phyloP scores from a whole-genome alignment of 148 eudicot genomes.

The Diospyros lotus region DNA sequence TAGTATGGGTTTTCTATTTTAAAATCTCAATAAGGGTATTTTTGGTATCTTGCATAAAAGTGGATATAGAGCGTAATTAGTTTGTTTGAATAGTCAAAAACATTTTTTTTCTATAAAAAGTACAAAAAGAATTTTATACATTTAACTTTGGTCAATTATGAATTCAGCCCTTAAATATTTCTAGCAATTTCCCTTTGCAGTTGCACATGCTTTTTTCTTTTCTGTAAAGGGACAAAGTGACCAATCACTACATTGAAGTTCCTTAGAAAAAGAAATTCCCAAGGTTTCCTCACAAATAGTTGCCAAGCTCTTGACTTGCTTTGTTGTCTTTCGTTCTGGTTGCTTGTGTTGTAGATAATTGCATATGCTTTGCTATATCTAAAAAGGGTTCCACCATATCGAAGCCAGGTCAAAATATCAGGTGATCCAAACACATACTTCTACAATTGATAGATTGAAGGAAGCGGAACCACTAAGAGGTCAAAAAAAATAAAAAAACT shows the following conservation, averaged over 20 bases:
- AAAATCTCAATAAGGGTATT: too few species aligned
- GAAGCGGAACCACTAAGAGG: slow-evolving; percentile 12
- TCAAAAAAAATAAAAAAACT: slow-evolving; percentile 14
- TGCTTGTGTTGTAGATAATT: slow-evolving; percentile 47
- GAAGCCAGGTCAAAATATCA: slow-evolving; percentile 56
- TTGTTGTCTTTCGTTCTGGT: slow-evolving; percentile 44
- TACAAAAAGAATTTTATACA: too few species aligned
- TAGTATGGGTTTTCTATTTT: too few species aligned
- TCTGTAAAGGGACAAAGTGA: slow-evolving; percentile 84
- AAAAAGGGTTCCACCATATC: slow-evolving; percentile 77
- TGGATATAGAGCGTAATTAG: too few species aligned
- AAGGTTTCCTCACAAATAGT: slow-evolving; percentile 71
- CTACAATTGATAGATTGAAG: slow-evolving; percentile 17
- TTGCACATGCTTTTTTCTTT: slow-evolving; percentile 84
- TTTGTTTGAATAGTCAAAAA: too few species aligned
- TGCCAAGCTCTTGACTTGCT: slow-evolving; percentile 85
- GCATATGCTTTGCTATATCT: slow-evolving; percentile 66
- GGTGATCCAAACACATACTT: slow-evolving; percentile 42
- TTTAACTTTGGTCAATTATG: too few species aligned
- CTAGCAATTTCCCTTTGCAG: slow-evolving; percentile 78
- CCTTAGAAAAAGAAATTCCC: slow-evolving; percentile 82
- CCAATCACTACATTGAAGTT: slow-evolving; percentile 99
- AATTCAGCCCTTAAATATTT: slow-evolving; percentile 68
- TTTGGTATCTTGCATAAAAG: too few species aligned
- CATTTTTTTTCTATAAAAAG: too few species aligned